Base-by-base conservation (phyloP, 2,329 filamentous ascomycete species). In the Neospermospora avenae region DNA sequence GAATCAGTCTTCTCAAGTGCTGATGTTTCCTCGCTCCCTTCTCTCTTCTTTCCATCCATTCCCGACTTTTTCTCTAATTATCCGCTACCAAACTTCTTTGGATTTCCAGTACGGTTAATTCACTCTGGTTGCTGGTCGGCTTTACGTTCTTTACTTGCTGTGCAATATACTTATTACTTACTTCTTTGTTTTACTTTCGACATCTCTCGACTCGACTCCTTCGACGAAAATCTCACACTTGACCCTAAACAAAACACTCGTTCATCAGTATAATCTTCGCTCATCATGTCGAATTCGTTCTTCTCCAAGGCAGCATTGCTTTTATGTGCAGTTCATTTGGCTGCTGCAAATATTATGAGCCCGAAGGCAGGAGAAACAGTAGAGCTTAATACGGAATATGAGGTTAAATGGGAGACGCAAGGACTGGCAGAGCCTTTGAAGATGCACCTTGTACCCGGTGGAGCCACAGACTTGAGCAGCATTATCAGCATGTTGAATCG, bases 81-180 rank as follows among this genome's bases (percentile, higher is more conserved):
- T 41, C 35, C 37, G 51, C 35, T 42, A 42, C 51, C 51, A 54
- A 54, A 54, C 51, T 42, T 54, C 48, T 51, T 35, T 51, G 48
- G 35, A 51, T 51, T 37, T 51, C 31, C 48, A 37, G 35, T 31
- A 37, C 48, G 48, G 48, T 35, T 51, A 35, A 51, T 51, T 54
- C 51, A 54, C 16, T 25, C 51, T 54, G 51, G 51, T 54, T 54
- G 51, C 51, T 54, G 51, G 51, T 42, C 51, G 37, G 34, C 51
- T 54, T 54, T 54, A 54, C 51, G 35, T 54, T 54, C 51, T 54
- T 54, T 54, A 54, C 51, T 54, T 54, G 51, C 51, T 54, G 51
- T 54, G 51, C 51, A 54, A 54, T 41, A 41, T 54, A 35, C 39
- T 39, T 37, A 54, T 54, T 54, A 41, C 34, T 54, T 54, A 28